A percentile compares a stretch with the other conserved stretches of the same genome.
Conservation (phyloP, 2,329 filamentous ascomycete species). For the Diaporthe australafricana region DNA sequence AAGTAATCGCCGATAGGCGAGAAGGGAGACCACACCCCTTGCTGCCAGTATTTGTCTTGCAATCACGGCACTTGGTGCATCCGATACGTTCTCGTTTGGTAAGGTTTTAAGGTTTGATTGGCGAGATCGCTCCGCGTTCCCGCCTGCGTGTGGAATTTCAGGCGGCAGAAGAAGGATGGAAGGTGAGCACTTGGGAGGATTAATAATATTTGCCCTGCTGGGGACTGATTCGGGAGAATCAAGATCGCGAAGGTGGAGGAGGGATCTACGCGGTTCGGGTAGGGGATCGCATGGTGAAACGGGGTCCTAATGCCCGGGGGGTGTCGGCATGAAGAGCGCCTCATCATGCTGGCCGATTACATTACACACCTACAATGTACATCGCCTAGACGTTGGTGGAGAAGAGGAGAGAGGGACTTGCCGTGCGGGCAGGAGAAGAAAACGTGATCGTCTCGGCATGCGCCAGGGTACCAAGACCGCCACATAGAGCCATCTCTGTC, state of each 20-base stretch:
- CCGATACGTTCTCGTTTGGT: neutral
- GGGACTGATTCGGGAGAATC: neutral
- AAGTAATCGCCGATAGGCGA: neutral
- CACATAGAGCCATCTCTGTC: neutral
- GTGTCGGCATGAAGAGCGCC: neutral
- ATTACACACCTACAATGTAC: no score
- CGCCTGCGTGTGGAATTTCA: neutral
- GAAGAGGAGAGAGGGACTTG: neutral
- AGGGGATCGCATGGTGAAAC: constrained; percentile 18
- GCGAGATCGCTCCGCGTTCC: neutral
- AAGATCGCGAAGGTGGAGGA: constrained; percentile 4
- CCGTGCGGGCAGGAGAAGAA: neutral
- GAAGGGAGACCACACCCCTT: neutral
- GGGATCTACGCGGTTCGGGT: neutral
- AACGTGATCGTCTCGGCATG: constrained; percentile 17
- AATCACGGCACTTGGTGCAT: constrained; percentile 24
- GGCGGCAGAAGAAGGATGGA: neutral
- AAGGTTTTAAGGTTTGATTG: neutral
- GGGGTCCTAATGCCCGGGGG: neutral
- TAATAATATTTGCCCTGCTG: neutral
- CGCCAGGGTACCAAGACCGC: neutral
- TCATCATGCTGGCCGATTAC: constrained; percentile 2
- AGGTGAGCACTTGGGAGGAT: neutral
- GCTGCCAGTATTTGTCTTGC: constrained; percentile 5
- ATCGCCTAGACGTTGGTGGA: neutral